phyloP scores from a whole-genome alignment of 768 basidiomycete genomes.

The Auriculariales sp. region DNA sequence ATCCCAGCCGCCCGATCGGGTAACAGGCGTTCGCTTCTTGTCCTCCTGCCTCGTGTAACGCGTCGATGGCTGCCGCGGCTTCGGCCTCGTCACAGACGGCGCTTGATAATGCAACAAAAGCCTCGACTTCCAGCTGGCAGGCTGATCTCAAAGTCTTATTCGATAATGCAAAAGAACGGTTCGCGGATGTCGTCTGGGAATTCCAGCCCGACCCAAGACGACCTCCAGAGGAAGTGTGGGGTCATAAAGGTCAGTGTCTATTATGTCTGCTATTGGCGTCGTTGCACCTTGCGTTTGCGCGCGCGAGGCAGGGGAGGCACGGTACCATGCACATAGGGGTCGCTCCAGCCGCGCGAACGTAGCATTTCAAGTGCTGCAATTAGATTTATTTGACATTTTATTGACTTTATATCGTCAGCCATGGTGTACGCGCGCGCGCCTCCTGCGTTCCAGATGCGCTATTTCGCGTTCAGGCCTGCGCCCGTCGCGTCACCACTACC shows the following conservation, averaged over 20 bases:
- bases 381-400: not conserved
- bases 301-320: too few species aligned
- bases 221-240: constrained; percentile 53
- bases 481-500: constrained; percentile 36
- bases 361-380: not conserved
- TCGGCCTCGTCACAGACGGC: constrained; percentile 16
- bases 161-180: constrained; percentile 73
- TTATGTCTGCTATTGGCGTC: constrained; percentile 1
- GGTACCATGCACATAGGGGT: too few species aligned
- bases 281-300: too few species aligned
- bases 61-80: constrained; percentile 1
- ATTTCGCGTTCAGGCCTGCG: constrained; percentile 64
- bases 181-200: constrained; percentile 96
- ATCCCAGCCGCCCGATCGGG: too few species aligned
- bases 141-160: constrained; percentile 66
- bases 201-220: constrained; percentile 22
- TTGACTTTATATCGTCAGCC: constrained; percentile 28
- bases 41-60: too few species aligned
- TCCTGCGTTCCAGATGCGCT: constrained; percentile 78
- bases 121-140: constrained; percentile 67
- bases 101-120: constrained; percentile 48
- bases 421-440: constrained; percentile 92
- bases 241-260: constrained; percentile 70
- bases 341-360: too few species aligned
- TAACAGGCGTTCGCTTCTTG: too few species aligned